phyloP scores from a whole-genome alignment of 352 stramenopile genomes.

The Globisporangium uncinulatum region DNA sequence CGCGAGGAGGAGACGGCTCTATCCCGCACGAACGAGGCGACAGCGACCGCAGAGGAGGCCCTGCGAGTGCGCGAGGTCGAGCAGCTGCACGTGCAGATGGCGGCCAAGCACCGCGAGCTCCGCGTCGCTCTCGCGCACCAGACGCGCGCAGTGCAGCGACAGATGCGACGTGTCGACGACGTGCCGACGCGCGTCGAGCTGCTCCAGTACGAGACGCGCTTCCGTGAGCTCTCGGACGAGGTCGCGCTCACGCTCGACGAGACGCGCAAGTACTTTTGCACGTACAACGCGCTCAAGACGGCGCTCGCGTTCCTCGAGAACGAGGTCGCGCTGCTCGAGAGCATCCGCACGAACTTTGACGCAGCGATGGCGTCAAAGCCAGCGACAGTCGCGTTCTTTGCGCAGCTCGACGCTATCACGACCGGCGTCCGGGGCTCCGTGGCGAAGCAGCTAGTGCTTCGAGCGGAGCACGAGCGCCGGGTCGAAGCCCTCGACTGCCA shows the following conservation, averaged over 20 bases:
- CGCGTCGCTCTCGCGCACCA: slow-evolving; percentile 47
- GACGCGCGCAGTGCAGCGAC: slow-evolving; percentile 47
- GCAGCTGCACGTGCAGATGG: slow-evolving; percentile 62
- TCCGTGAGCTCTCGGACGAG: slow-evolving; percentile 86
- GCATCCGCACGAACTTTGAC: slow-evolving; percentile 81
- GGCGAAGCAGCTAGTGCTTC: slow-evolving; percentile 43
- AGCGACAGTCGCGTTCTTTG: slow-evolving; percentile 69
- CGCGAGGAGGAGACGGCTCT: slow-evolving; percentile 33
- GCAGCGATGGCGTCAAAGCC: slow-evolving; percentile 62
- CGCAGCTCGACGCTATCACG: slow-evolving; percentile 68
- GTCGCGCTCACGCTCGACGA: slow-evolving; percentile 86
- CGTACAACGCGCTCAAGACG: slow-evolving; percentile 86
- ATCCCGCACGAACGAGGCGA: slow-evolving; percentile 9
- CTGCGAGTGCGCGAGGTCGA: slow-evolving; percentile 49
- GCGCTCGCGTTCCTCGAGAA: slow-evolving; percentile 81
- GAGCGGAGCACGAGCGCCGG: slow-evolving; percentile 29
- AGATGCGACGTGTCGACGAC: slow-evolving; percentile 77
- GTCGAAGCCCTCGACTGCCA: slow-evolving; percentile 71
- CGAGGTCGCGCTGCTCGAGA: slow-evolving; percentile 83
- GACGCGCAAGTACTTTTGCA: slow-evolving; percentile 84
- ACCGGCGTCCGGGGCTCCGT: slow-evolving; percentile 46
- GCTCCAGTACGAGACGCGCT: slow-evolving; percentile 89
- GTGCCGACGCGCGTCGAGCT: slow-evolving; percentile 82
- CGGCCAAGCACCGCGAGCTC: slow-evolving; percentile 63
- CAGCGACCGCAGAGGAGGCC: slow-evolving; percentile 30